Evolutionary conservation across 805 yeast genomes (phyloP), one percentile per base, ranked within the genome.

Genomic region (Jamesozyma lodderae): DNA sequence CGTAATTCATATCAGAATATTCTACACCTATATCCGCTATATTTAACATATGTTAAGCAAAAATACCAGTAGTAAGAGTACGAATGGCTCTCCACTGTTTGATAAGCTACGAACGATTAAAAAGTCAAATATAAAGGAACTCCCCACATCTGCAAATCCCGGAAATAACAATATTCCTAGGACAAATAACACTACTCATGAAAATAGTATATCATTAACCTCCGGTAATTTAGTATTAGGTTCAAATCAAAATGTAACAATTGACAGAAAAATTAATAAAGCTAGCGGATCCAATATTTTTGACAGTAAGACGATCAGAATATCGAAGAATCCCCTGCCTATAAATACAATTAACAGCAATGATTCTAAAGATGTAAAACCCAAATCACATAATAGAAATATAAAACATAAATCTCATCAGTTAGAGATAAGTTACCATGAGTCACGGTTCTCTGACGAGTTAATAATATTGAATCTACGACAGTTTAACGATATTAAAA

Each of bases 381-480:
- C 29, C 8, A 24, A 21, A 11, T 33, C 22, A 19, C 26, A 16
- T 16, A 22, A 11, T 22, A 11, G 24, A 15, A 10, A 27, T 15
- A n/a, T 14, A 14, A 29, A 29, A 18, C 31, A 13, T 6, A 25
- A 31, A 21, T 37, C 48, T 2, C 38, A 40, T 27, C 50, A 51
- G 35, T 33, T 54, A 29, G 63, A 53, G 32, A 28, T 57, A 13
- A 44, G 47, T 10, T 63, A 83, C 48, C 96, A 88, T 52, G 95
- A 87, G 44, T 48, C 72, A 4, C 61, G 84, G 18, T 65, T 71
- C 0, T 73, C 78, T 1, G 31, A 63, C 1, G 78, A 77, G 26
- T 75, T 73, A 26, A 82, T 87, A 2, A 56, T 81, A 33, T 51
- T 87, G 1, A 88, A 85, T 51, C 59, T 77, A 15, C 51, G 64